phyloP scores from a whole-genome alignment of 2,329 filamentous ascomycete species.

The Cercospora zeina region DNA sequence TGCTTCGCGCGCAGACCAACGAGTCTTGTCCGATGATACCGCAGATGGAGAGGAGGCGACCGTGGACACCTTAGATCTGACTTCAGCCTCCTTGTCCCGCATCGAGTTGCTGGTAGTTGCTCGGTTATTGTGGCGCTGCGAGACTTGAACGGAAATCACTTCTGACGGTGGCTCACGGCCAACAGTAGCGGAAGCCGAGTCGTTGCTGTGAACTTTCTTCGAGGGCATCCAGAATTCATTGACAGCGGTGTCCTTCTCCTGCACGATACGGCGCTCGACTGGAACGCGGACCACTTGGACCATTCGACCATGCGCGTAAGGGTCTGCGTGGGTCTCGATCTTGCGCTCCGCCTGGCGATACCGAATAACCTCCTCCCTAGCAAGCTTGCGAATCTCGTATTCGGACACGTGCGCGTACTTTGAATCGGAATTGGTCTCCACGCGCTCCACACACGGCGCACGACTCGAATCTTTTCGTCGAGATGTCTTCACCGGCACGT shows the following conservation, averaged over 20 bases:
- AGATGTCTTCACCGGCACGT: neutral
- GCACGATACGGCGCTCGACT: slow-evolving; percentile 32
- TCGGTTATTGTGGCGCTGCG: neutral
- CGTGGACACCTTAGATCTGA: neutral
- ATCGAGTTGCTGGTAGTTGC: neutral
- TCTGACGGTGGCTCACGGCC: neutral
- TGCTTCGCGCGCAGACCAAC: neutral
- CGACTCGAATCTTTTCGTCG: neutral
- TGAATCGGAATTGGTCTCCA: neutral
- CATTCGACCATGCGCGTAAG: slow-evolving; percentile 38
- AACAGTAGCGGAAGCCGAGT: slow-evolving; percentile 8
- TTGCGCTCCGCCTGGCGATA: slow-evolving; percentile 41
- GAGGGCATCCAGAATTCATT: slow-evolving; percentile 23
- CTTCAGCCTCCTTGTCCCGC: neutral
- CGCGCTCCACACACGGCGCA: neutral
- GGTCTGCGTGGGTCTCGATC: slow-evolving; percentile 35
- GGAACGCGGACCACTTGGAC: slow-evolving; percentile 28
- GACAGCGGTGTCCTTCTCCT: slow-evolving; percentile 24
- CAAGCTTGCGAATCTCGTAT: slow-evolving; percentile 37
- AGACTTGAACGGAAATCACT: neutral
- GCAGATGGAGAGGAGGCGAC: neutral
- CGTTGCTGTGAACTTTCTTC: slow-evolving; percentile 11
- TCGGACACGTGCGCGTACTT: slow-evolving; percentile 9
- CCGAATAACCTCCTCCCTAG: slow-evolving; percentile 39
- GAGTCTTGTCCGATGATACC: neutral